These are phyloP conservation scores for Clavariopsis aquatica DNA, from an alignment of 495 filamentous ascomycete species.

Conservation along the genomic window DNA sequence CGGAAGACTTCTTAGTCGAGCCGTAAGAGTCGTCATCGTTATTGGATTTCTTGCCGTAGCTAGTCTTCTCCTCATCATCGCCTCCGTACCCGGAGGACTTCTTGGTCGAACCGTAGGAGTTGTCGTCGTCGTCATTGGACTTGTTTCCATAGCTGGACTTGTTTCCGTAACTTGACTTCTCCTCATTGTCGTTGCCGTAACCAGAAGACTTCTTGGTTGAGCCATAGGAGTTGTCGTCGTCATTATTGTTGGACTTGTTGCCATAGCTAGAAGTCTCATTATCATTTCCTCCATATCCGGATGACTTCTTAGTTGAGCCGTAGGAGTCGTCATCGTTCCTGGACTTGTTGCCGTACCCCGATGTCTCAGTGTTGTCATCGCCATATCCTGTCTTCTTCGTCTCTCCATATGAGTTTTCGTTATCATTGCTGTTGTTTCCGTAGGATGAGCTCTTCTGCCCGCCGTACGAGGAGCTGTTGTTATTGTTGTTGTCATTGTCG, in stretches of 20 bases:
- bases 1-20: constrained; percentile 1
- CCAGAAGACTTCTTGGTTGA: not conserved
- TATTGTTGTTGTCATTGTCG: not conserved
- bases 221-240: constrained; percentile 1
- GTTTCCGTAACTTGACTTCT: not conserved
- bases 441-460: not conserved
- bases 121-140: constrained; percentile 10
- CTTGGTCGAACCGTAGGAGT: constrained; percentile 3
- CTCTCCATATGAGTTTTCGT: no score
- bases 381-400: no score
- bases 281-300: not conserved
- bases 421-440: not conserved
- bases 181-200: not conserved
- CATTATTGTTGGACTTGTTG: not conserved
- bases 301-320: constrained; percentile 1
- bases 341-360: not conserved
- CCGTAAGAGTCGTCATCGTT: not conserved
- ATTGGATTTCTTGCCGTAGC: not conserved
- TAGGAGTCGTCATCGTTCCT: not conserved
- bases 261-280: not conserved
- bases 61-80: not conserved
- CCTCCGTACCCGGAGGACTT: not conserved
- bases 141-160: not conserved
- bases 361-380: not conserved
- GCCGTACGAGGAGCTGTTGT: not conserved